phyloP scores from a whole-genome alignment of 1,139 yeast genomes.

The Kurtzmaniella natalensis region DNA sequence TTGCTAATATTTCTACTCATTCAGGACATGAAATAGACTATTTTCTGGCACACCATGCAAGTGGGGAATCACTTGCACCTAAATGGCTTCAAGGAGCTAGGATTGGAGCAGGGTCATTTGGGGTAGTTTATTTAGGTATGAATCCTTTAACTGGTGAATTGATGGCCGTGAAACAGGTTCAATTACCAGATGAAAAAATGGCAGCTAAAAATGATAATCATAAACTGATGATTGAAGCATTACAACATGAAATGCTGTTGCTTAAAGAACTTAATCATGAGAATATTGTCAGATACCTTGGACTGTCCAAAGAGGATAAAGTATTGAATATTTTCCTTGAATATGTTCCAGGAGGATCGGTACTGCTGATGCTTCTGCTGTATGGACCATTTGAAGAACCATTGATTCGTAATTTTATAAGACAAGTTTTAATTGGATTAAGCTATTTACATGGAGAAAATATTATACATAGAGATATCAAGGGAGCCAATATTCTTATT shows the following conservation, averaged over 20 bases:
- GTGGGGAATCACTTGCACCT: not conserved
- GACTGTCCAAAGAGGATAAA: constrained; percentile 71
- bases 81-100: constrained; percentile 91
- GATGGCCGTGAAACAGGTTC: constrained; percentile 96
- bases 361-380: constrained; percentile 75
- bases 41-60: not conserved
- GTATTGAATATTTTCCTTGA: constrained; percentile 81
- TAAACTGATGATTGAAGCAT: constrained; percentile 70
- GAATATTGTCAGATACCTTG: constrained; percentile 86
- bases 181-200: constrained; percentile 46
- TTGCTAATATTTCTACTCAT: constrained; percentile 13
- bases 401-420: constrained; percentile 72
- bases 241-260: constrained; percentile 79
- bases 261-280: constrained; percentile 82
- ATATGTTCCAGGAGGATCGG: constrained; percentile 96
- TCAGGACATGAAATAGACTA: constrained; percentile 10
- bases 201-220: constrained; percentile 37
- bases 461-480: constrained; percentile 86
- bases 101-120: constrained; percentile 94
- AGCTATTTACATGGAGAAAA: constrained; percentile 76
- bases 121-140: constrained; percentile 89
- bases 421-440: constrained; percentile 81
- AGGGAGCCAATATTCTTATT: constrained; percentile 87
- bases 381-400: constrained; percentile 95
- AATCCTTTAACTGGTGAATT: constrained; percentile 89